Evolutionary conservation across 2,329 filamentous ascomycete genomes (phyloP).

Genomic region (Beauveria medogensis): DNA sequence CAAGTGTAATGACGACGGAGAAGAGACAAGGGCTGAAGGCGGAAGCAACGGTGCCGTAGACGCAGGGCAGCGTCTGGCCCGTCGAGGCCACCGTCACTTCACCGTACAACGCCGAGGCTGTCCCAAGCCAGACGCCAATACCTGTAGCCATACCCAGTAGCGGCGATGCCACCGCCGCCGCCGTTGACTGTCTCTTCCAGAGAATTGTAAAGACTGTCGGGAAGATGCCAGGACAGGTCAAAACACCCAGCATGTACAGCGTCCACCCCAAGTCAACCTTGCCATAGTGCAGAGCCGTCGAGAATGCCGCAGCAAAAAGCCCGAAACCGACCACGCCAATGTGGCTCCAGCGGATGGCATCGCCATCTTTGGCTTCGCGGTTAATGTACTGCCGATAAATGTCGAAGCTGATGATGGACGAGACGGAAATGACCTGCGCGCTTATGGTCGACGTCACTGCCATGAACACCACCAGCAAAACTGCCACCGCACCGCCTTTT

Average conservation of each 20-base stretch:
- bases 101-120: slow-evolving; percentile 37
- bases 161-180: slow-evolving; percentile 41
- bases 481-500: slow-evolving; percentile 60
- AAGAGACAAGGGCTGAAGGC: slow-evolving; percentile 33
- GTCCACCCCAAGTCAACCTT: slow-evolving; percentile 47
- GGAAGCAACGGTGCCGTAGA: slow-evolving; percentile 45
- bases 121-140: slow-evolving; percentile 44
- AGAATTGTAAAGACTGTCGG: slow-evolving; percentile 45
- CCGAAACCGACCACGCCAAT: slow-evolving; percentile 45
- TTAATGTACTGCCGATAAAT: slow-evolving; percentile 45
- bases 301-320: slow-evolving; percentile 41
- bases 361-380: slow-evolving; percentile 33
- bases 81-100: slow-evolving; percentile 40
- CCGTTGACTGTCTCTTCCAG: slow-evolving; percentile 40
- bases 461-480: slow-evolving; percentile 66
- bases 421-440: slow-evolving; percentile 45
- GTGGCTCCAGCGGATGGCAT: slow-evolving; percentile 44
- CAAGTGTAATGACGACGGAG: slow-evolving; percentile 37
- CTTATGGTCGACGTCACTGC: slow-evolving; percentile 56
- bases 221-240: slow-evolving; percentile 46
- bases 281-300: slow-evolving; percentile 44
- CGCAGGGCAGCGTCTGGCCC: slow-evolving; percentile 39
- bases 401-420: slow-evolving; percentile 45
- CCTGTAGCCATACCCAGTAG: slow-evolving; percentile 42
- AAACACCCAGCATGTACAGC: slow-evolving; percentile 44